These are phyloP conservation scores for Haplographium delicatum DNA, from an alignment of 495 filamentous ascomycete species.

Conservation along the genomic window DNA sequence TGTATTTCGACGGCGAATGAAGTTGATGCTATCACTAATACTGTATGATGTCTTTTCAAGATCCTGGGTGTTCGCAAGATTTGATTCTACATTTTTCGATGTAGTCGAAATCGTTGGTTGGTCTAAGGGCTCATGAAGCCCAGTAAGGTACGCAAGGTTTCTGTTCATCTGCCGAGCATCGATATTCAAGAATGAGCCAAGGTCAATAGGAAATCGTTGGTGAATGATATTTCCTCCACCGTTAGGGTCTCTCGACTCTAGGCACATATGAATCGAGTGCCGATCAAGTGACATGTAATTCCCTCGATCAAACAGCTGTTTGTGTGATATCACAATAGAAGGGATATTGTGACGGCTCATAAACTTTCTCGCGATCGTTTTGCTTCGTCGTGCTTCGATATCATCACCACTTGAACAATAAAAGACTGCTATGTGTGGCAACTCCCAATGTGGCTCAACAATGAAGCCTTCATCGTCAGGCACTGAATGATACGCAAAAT, in stretches of 20 bases:
- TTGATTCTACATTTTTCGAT: conserved; percentile 5
- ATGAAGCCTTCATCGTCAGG: conserved; percentile 22
- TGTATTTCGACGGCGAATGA: conserved; percentile 7
- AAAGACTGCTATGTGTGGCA: conserved; percentile 68
- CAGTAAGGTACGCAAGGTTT: conserved; percentile 63
- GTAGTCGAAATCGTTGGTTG: neutral
- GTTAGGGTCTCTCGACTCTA: conserved; percentile 55
- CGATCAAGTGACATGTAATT: conserved; percentile 26
- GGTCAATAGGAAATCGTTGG: conserved; percentile 62
- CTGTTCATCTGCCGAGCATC: conserved; percentile 69
- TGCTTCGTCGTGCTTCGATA: conserved; percentile 40
- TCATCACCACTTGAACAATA: conserved; percentile 57
- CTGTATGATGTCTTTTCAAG: conserved; percentile 14
- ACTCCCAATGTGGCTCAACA: conserved; percentile 51
- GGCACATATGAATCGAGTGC: conserved; percentile 56
- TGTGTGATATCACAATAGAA: conserved; percentile 62
- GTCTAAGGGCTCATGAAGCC: conserved; percentile 20
- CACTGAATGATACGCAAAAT: conserved; percentile 31
- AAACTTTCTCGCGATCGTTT: conserved; percentile 52
- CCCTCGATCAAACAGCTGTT: conserved; percentile 32
- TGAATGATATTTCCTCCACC: conserved; percentile 46
- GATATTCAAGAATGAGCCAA: conserved; percentile 67
- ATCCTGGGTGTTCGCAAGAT: neutral
- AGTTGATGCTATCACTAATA: conserved; percentile 14
- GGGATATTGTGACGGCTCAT: conserved; percentile 62